Conservation (phyloP, 805 yeast species). For the Teunomyces pallodes region DNA sequence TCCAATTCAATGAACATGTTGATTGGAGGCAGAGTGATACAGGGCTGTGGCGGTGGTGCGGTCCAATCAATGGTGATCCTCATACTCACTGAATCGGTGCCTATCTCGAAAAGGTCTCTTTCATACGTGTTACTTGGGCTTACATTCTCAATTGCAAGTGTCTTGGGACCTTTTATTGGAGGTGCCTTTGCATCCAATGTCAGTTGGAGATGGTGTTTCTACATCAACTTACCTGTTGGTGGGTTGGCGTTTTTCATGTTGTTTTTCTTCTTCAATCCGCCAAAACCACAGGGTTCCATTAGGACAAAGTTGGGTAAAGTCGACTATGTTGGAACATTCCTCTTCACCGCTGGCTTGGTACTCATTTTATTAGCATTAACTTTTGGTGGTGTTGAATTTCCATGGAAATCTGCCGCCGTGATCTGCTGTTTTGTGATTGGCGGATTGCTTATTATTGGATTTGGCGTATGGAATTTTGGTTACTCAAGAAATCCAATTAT, state of each 20-base stretch:
- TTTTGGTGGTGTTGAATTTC: constrained; percentile 50
- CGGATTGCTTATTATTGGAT: constrained; percentile 30
- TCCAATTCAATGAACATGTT: constrained; percentile 55
- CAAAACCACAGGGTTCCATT: constrained; percentile 39
- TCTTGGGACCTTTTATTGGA: constrained; percentile 63
- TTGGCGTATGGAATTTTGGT: constrained; percentile 41
- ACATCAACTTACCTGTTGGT: constrained; percentile 65
- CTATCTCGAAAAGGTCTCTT: constrained; percentile 38
- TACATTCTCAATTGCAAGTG: constrained; percentile 50
- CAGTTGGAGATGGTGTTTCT: constrained; percentile 79
- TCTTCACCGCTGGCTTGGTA: constrained; percentile 43
- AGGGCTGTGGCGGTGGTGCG: constrained; percentile 74
- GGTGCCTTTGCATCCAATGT: constrained; percentile 60
- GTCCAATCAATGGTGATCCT: constrained; percentile 56
- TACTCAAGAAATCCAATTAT: constrained; percentile 47
- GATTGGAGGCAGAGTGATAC: constrained; percentile 68
- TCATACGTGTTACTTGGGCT: constrained; percentile 38
- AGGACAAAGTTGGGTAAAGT: constrained; percentile 38
- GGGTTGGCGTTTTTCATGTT: constrained; percentile 45
- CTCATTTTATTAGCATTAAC: constrained; percentile 49
- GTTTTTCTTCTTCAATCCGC: constrained; percentile 45
- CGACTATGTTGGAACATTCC: constrained; percentile 49
- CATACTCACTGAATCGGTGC: constrained; percentile 55
- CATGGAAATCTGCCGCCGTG: constrained; percentile 58
- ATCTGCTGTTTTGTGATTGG: constrained; percentile 50